Conservation (phyloP, 805 yeast genomes). For the Nakazawaea populi region DNA sequence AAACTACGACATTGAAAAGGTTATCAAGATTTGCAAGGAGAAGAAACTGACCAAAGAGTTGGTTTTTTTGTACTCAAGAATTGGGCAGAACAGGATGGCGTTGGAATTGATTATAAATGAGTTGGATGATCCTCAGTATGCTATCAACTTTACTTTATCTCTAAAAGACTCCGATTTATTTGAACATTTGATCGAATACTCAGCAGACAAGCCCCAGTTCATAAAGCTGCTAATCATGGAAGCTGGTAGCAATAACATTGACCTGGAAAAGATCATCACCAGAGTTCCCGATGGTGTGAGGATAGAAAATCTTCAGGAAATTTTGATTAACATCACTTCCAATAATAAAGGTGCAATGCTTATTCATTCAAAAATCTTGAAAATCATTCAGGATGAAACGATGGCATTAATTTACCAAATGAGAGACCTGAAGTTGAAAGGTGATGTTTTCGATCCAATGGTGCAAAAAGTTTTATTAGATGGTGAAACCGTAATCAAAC, state of each 20-base stretch:
- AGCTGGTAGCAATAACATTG: conserved; percentile 52
- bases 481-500: conserved; percentile 18
- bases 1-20: conserved; percentile 62
- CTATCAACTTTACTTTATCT: conserved; percentile 70
- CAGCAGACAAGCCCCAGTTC: conserved; percentile 69
- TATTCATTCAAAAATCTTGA: conserved; percentile 50
- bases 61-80: conserved; percentile 74
- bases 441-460: conserved; percentile 23
- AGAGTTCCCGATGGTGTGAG: conserved; percentile 56
- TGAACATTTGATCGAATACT: conserved; percentile 66
- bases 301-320: conserved; percentile 59
- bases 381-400: conserved; percentile 50
- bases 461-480: conserved; percentile 8
- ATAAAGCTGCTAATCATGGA: conserved; percentile 67
- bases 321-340: conserved; percentile 54
- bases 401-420: conserved; percentile 26
- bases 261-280: conserved; percentile 63
- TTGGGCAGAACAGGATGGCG: conserved; percentile 77
- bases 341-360: conserved; percentile 53
- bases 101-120: conserved; percentile 70
- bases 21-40: conserved; percentile 59
- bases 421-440: conserved; percentile 24
- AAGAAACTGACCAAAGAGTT: conserved; percentile 58
- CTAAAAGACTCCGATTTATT: conserved; percentile 73
- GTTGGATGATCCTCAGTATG: conserved; percentile 71